Conservation (phyloP, 2,329 filamentous ascomycete species). For the Reticulascus tulasneorum region DNA sequence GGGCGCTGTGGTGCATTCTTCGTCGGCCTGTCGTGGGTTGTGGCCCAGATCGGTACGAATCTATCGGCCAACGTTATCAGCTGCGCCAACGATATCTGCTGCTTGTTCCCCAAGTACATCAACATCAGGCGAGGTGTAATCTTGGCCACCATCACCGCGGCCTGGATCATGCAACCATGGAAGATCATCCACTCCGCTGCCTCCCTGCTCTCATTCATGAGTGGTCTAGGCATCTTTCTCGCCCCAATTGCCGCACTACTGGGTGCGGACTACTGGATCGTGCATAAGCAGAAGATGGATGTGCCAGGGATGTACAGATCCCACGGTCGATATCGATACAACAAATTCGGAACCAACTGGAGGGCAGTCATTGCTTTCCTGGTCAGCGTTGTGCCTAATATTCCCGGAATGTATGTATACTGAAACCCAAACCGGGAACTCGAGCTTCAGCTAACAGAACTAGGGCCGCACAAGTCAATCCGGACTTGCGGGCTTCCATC, state of each 20-base stretch:
- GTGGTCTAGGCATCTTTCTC: conserved; percentile 55
- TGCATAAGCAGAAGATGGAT: conserved; percentile 49
- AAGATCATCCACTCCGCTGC: conserved; percentile 58
- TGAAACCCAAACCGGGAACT: conserved; percentile 25
- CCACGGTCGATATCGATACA: conserved; percentile 40
- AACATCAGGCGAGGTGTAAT: conserved; percentile 55
- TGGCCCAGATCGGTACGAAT: conserved; percentile 53
- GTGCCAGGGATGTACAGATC: conserved; percentile 30
- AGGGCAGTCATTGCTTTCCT: conserved; percentile 54
- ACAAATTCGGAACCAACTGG: conserved; percentile 50
- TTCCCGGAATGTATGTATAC: conserved; percentile 50
- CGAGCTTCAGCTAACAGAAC: too few species aligned
- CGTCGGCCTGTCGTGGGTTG: conserved; percentile 46
- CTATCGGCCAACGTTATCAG: conserved; percentile 53
- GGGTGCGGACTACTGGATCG: conserved; percentile 56
- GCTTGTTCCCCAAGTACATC: conserved; percentile 47
- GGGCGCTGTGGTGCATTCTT: conserved; percentile 41
- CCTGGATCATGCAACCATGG: conserved; percentile 61
- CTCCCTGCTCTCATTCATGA: conserved; percentile 62
- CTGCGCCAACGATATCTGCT: conserved; percentile 52
- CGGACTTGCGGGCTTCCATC: too few species aligned
- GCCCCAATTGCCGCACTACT: conserved; percentile 61
- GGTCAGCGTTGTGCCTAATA: conserved; percentile 50
- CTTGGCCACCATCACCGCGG: conserved; percentile 47
- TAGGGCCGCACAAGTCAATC: not conserved